These are phyloP conservation scores for Aspergillus biplanus DNA, from an alignment of 495 filamentous ascomycete species.

Conservation along the genomic window DNA sequence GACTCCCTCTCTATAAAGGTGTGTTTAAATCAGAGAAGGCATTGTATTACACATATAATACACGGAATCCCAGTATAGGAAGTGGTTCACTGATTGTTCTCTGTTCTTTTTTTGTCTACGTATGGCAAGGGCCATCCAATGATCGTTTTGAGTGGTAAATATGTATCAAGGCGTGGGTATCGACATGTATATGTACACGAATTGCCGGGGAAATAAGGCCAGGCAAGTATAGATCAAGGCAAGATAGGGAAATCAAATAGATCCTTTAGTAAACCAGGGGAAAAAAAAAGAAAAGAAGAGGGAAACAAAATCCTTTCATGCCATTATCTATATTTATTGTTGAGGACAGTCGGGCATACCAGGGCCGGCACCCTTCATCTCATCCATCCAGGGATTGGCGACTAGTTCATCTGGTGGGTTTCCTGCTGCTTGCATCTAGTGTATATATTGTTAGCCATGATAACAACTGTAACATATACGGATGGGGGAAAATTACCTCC, in stretches of 20 bases:
- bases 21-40: not conserved
- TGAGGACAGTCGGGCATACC: constrained; percentile 46
- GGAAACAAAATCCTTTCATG: not conserved
- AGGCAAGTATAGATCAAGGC: not conserved
- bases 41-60: not conserved
- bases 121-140: not conserved
- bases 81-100: too few species aligned
- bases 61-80: too few species aligned
- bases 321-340: constrained; percentile 31
- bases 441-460: constrained; percentile 20
- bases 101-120: constrained; percentile 2
- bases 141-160: constrained; percentile 10
- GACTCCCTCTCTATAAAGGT: not conserved
- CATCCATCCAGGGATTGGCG: constrained; percentile 63
- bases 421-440: constrained; percentile 90
- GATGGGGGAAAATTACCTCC: constrained; percentile 63
- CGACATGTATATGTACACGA: constrained; percentile 22
- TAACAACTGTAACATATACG: not conserved
- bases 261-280: not conserved
- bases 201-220: constrained; percentile 1
- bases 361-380: constrained; percentile 32
- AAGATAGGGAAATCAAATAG: not conserved
- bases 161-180: constrained; percentile 8
- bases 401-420: constrained; percentile 89
- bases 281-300: not conserved